Evolutionary conservation across 2,329 filamentous ascomycete species (phyloP), one percentile per base, ranked within the genome.

Genomic region (Mariannaea sp.): DNA sequence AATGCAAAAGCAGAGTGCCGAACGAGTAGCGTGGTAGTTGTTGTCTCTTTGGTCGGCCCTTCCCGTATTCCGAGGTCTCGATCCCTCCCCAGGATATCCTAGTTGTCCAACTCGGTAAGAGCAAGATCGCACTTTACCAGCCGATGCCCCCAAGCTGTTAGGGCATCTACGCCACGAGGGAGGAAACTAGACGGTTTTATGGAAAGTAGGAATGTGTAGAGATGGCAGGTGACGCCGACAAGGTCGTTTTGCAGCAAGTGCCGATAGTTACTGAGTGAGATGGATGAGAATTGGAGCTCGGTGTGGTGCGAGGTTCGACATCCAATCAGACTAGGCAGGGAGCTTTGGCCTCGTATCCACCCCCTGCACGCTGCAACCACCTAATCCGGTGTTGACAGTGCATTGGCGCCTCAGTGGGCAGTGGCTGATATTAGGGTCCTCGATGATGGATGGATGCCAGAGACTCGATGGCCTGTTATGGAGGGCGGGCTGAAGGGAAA

Each of bases 151-250:
- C 41, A 35, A 40, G 41, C 41, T 46, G 35, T 33, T 33, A 52
- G 49, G 42, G 49, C 35, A 46, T 16, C 49, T 32, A 39, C 42
- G 41, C 49, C 43, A 46, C 43, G 27, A 36, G 32, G 22, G 41
- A 36, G 22, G 24, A 42, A 27, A 52, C 22, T 35, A 41, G 36
- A 36, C 24, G 35, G 40, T 36, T 36, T 22, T n/a, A 8, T 9
- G 9, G 26, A 12, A 42, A 16, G 36, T 41, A 30, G 43, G 29
- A 47, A 20, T 29, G 36, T 36, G 42, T 47, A 29, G 42, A 42
- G 36, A 19, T 20, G 43, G 42, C 49, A 42, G 35, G 49, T 42
- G 36, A 24, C 38, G 46, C 19, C 38, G 29, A 33, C 13, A 38
- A 41, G 26, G 39, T 30, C 14, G 36, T 36, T 47, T n/a, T 30